Evolutionary conservation across 345 rosid species (phyloP).

Genomic region (Noccaea bulbosa): DNA sequence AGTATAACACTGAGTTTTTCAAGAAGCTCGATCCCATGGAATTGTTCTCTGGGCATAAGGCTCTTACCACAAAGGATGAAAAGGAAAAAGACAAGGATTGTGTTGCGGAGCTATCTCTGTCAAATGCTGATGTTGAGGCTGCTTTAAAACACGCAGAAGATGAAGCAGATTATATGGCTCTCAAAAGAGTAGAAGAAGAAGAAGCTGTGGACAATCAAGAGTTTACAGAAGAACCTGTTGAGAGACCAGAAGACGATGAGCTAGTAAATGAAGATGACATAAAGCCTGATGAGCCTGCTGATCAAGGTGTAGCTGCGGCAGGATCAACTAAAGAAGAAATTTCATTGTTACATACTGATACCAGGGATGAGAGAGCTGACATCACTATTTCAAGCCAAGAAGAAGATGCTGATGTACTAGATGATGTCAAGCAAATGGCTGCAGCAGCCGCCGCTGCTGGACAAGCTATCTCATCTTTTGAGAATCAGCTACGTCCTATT

Average conservation of each 20-base stretch:
- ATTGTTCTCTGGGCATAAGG: constrained; percentile 82
- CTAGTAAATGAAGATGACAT: constrained; percentile 76
- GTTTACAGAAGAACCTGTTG: constrained; percentile 92
- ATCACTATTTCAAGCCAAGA: constrained; percentile 65
- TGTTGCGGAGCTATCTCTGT: constrained; percentile 63
- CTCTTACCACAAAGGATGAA: constrained; percentile 60
- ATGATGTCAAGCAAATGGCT: constrained; percentile 93
- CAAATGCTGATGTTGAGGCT: constrained; percentile 97
- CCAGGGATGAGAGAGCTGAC: constrained; percentile 60
- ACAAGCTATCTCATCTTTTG: constrained; percentile 82
- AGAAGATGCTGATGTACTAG: constrained; percentile 88
- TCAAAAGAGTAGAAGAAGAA: constrained; percentile 96
- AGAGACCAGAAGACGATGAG: constrained; percentile 93
- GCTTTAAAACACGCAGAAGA: constrained; percentile 96
- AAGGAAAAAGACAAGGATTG: constrained; percentile 53
- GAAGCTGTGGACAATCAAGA: constrained; percentile 99
- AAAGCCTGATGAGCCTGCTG: constrained; percentile 77
- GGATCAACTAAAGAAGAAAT: constrained; percentile 50
- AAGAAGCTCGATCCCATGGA: constrained; percentile 99
- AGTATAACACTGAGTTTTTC: constrained; percentile 95
- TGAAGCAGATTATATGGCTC: constrained; percentile 99
- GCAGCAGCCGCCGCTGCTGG: constrained; percentile 95
- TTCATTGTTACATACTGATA: constrained; percentile 42
- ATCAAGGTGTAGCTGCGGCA: constrained; percentile 50
- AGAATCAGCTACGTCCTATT: constrained; percentile 89